Evolutionary conservation across 306 rosid species (phyloP).

Genomic region (Urtica urens): DNA sequence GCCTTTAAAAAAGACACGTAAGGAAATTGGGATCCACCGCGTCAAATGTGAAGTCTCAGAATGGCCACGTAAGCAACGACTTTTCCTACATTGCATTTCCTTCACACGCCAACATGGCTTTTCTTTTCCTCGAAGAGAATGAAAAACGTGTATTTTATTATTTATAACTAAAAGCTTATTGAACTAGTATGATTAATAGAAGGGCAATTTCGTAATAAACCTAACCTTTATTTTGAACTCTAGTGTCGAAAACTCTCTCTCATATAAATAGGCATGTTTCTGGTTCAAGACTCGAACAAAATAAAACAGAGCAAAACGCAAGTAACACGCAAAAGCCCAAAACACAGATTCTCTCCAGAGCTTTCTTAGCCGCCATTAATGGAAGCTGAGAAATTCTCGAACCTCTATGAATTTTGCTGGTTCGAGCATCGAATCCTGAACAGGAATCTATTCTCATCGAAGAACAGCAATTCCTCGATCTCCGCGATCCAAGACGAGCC

Average conservation of each 20-base stretch:
- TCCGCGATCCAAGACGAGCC: slow-evolving; percentile 16
- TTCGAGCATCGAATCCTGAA: slow-evolving; percentile 32
- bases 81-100: slow-evolving; percentile 10
- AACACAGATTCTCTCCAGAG: not conserved
- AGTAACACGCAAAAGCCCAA: not conserved
- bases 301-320: not conserved
- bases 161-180: slow-evolving; percentile 12
- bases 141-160: slow-evolving; percentile 30
- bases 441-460: not conserved
- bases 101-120: slow-evolving; percentile 17
- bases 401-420: slow-evolving; percentile 60
- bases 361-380: slow-evolving; percentile 30
- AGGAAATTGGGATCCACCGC: not conserved
- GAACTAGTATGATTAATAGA: slow-evolving; percentile 9
- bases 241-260: not conserved
- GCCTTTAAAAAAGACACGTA: not conserved
- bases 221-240: not conserved
- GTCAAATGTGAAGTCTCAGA: not conserved
- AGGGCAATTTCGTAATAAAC: slow-evolving; percentile 27
- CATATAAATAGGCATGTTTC: not conserved
- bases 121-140: slow-evolving; percentile 6
- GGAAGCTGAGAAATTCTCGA: slow-evolving; percentile 48
- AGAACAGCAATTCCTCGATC: slow-evolving; percentile 14
- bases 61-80: not conserved
- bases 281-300: not conserved